Evolutionary conservation across 352 stramenopile genomes (phyloP), one percentile per base, ranked within the genome.

Genomic region (Albugo candida): DNA sequence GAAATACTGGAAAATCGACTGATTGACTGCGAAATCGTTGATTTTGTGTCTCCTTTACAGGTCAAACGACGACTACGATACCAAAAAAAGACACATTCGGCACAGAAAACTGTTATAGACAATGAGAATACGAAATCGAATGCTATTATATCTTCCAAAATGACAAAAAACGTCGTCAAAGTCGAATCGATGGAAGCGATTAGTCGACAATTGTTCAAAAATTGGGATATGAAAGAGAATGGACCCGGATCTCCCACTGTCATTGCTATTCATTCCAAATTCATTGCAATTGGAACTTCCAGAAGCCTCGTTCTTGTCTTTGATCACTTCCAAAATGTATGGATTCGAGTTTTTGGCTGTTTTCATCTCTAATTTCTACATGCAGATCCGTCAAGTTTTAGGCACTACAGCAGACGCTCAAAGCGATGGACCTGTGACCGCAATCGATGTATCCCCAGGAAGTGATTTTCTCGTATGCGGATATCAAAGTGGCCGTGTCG

Each of bases 281-380:
- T 97, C 53, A 97, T 97, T 56, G 86, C 92, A 1, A 87, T 97
- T 51, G 93, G 92, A 31, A 97, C 88, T 38, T 96, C 93, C 58
- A 83, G 85, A 47, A 89, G 92, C 2, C 64, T 94, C 11, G 79
- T 97, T 45, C 74, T 96, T 40, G 84, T 97, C 36, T 98, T 97
- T 60, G 93, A 98, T 60, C 83, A 97, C 53, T 97, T 97, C 59
- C 87, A 97, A 63, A 92, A 95, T 36, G 67, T 96, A 41, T 59
- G 78, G 8, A 31, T 10, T 2, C 8, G 18, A 24, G 18, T 8
- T 43, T 43, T 43, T 43, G 18, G 8, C 18, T 8, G 24, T 8
- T 20, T 43, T 24, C 18, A 24, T 24, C 18, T 2, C 20, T 43
- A 8, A 24, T 43, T 20, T 24, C 20, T 8, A 24, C 20, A 24